Evolutionary conservation across 2,329 filamentous ascomycete species (phyloP), one percentile per base, ranked within the genome.

Genomic region (Colletotrichum tofieldiae): DNA sequence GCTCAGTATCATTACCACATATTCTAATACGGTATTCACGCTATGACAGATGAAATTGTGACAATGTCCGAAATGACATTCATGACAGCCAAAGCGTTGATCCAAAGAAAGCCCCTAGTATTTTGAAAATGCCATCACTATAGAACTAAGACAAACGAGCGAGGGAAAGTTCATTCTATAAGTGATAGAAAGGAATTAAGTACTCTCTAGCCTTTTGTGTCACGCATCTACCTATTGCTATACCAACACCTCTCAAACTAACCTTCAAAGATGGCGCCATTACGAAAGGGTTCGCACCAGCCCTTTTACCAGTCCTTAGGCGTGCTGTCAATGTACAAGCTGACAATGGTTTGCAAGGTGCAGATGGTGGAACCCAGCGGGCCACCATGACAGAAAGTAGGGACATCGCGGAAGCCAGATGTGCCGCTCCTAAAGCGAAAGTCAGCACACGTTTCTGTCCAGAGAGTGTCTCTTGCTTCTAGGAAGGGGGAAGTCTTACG

Each of bases 331-430:
- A 67, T 51, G 45, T 67, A 67, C 1, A 61, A 41, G 16, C 39
- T 43, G 45, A 61, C 55, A 18, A 58, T 16, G 4, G 35, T 37
- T 23, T 60, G 43, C 14, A 32, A 16, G 23, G 65, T 67, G 56
- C 55, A 67, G 55, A 52, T 52, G 26, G 49, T 52, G 0, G 49
- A 29, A 16, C 49, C 49, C 16, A 18, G 4, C 49, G 49, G 49
- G 18, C 49, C 49, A 12, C 26, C 49, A 52, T 52, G 49, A 3
- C 49, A 52, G 49, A 32, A 52, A 8, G 65, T 61, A 29, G 65
- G 45, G 6, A 67, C 47, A 18, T 61, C 55, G 14, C 65, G 45
- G 23, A 43, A 67, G 8, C 65, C 65, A 43, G 55, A 67, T 23
- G 26, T 45, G 26, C 65, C 65, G 29, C 65, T 67, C 26, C 65